Conservation (phyloP, 1,284 basidiomycete genomes). For the Schizophyllum amplum region DNA sequence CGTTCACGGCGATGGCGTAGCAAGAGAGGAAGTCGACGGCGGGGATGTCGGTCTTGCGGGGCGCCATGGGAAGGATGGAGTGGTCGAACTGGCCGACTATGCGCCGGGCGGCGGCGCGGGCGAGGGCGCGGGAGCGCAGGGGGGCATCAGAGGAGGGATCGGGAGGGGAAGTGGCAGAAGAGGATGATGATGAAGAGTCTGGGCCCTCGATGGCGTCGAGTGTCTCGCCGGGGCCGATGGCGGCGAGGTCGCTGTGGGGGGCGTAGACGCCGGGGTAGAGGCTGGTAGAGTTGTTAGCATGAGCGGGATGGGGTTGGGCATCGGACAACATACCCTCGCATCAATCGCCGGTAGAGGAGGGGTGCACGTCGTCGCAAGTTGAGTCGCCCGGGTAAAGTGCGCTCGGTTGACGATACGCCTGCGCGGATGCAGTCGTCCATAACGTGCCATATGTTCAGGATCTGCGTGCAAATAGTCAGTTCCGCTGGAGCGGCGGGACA, state of each 20-base stretch:
- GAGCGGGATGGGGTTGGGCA: slow-evolving; percentile 3
- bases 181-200: no score
- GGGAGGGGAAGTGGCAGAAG: neutral
- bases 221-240: slow-evolving; percentile 36
- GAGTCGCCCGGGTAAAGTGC: slow-evolving; percentile 80
- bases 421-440: slow-evolving; percentile 93
- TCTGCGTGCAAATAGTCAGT: slow-evolving; percentile 25
- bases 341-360: slow-evolving; percentile 78
- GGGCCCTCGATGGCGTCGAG: slow-evolving; percentile 35
- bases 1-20: slow-evolving; percentile 87
- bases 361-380: slow-evolving; percentile 74
- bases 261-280: slow-evolving; percentile 62
- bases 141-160: neutral
- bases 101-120: slow-evolving; percentile 30
- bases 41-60: slow-evolving; percentile 78
- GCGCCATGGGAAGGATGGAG: slow-evolving; percentile 73
- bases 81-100: slow-evolving; percentile 81
- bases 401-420: slow-evolving; percentile 77
- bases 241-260: slow-evolving; percentile 27
- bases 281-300: no score
- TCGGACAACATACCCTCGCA: slow-evolving; percentile 62
- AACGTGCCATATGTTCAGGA: slow-evolving; percentile 79
- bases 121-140: slow-evolving; percentile 2
- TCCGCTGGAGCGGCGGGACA: slow-evolving; percentile 3
- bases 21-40: slow-evolving; percentile 92